phyloP scores from a whole-genome alignment of 306 rosid genomes.

The Crotalaria pallida region DNA sequence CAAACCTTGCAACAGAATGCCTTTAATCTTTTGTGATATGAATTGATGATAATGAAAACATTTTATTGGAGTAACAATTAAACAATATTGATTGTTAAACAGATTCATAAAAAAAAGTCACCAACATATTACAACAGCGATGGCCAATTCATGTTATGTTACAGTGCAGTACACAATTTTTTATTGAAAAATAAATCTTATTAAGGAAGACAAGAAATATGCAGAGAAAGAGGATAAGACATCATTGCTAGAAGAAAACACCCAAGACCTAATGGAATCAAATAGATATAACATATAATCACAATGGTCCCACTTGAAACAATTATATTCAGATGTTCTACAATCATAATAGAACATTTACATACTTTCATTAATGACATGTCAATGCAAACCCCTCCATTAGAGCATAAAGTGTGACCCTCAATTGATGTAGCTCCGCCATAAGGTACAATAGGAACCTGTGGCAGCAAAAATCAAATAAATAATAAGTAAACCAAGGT shows the following conservation, averaged over 20 bases:
- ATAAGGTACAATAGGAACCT: slow-evolving; percentile 94
- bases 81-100: neutral
- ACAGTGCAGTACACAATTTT: neutral
- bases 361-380: slow-evolving; percentile 82
- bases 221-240: no score
- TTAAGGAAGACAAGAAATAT: neutral
- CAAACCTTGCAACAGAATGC: neutral
- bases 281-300: no score
- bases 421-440: slow-evolving; percentile 98
- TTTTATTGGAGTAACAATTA: neutral
- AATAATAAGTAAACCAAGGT: slow-evolving; percentile 8
- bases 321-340: no score
- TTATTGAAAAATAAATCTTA: no score
- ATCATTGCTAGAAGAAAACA: no score
- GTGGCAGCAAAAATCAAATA: slow-evolving; percentile 1
- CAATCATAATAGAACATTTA: slow-evolving; percentile 10
- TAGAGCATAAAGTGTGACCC: slow-evolving; percentile 88
- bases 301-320: no score
- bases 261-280: no score
- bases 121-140: neutral
- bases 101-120: neutral
- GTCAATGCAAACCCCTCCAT: slow-evolving; percentile 91
- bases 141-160: neutral
- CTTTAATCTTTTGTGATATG: neutral
- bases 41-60: neutral